A percentile compares a stretch with the other conserved stretches of the same genome.
These are phyloP conservation scores for Psilocybe mexicana DNA, from an alignment of 1,284 basidiomycete genomes.

Conservation along the genomic window DNA sequence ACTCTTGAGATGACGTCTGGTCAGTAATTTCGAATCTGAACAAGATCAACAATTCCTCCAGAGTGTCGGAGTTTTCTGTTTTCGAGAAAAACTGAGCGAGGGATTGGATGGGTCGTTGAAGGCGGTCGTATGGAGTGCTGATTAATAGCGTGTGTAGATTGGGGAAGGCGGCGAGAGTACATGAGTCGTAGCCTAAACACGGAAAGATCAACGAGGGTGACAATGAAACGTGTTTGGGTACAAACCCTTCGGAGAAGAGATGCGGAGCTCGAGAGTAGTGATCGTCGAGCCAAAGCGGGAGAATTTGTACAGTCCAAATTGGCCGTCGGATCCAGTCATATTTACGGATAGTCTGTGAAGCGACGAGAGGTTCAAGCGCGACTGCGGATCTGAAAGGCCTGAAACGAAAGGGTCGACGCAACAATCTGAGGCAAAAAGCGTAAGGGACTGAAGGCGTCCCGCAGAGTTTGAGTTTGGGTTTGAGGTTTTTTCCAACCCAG, in stretches of 20 bases:
- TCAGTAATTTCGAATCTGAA: constrained; percentile 8
- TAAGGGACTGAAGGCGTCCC: constrained; percentile 7
- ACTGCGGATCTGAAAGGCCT: constrained; percentile 1
- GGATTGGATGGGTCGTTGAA: constrained; percentile 1
- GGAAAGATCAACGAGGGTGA: neutral
- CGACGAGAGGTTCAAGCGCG: constrained; percentile 1
- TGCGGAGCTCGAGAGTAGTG: constrained; percentile 13
- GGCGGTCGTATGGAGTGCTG: constrained; percentile 6
- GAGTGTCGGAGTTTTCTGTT: neutral
- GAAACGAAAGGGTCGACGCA: constrained; percentile 4
- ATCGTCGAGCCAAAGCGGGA: constrained; percentile 3
- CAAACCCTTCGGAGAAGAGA: constrained; percentile 8
- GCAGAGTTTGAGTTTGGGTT: neutral
- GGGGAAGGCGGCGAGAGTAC: constrained; percentile 7
- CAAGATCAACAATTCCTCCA: constrained; percentile 8
- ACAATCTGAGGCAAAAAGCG: constrained; percentile 12
- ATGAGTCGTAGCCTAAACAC: constrained; percentile 5
- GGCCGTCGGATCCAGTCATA: constrained; percentile 9
- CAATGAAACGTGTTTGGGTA: neutral
- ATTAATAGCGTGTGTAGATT: constrained; percentile 6
- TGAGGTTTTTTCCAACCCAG: neutral
- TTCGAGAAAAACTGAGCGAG: constrained; percentile 8
- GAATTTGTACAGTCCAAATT: constrained; percentile 5
- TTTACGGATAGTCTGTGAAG: constrained; percentile 12
- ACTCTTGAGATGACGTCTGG: constrained; percentile 1